These are phyloP conservation scores for Fusarium compactum DNA, from an alignment of 2,329 filamentous ascomycete species.

Conservation along the genomic window DNA sequence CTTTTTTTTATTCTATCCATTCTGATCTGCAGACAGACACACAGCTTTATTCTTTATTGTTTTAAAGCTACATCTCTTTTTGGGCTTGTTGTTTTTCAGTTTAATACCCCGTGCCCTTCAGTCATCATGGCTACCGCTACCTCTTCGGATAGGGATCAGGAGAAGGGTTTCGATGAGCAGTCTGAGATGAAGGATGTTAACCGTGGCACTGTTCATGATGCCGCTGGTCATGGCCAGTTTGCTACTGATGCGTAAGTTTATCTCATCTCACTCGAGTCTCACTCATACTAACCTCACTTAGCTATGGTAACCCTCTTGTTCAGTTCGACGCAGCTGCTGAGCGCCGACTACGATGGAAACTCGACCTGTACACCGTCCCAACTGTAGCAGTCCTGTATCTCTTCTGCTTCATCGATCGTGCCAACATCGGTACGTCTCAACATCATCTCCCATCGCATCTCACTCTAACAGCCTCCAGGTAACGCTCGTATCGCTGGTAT, in stretches of 20 bases:
- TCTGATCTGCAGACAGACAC: slow-evolving; percentile 23
- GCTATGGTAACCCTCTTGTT: slow-evolving; percentile 45
- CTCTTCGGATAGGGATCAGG: slow-evolving; percentile 43
- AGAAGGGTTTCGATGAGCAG: slow-evolving; percentile 40
- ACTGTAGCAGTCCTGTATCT: slow-evolving; percentile 75
- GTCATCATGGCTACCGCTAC: slow-evolving; percentile 23
- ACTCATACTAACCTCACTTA: slow-evolving; percentile 21
- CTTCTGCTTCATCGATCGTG: slow-evolving; percentile 81
- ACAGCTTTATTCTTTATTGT: slow-evolving; percentile 3
- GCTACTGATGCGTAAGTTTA: slow-evolving; percentile 46
- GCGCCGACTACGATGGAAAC: slow-evolving; percentile 69
- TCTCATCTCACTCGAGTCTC: neutral
- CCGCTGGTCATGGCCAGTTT: slow-evolving; percentile 38
- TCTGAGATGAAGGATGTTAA: slow-evolving; percentile 38
- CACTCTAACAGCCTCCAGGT: slow-evolving; percentile 19
- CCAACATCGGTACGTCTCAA: slow-evolving; percentile 71
- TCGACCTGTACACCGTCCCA: slow-evolving; percentile 74
- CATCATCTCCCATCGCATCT: neutral
- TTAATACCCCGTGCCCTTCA: neutral
- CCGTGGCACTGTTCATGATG: slow-evolving; percentile 35
- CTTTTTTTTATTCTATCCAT: neutral
- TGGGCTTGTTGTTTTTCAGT: neutral
- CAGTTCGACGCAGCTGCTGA: slow-evolving; percentile 60
- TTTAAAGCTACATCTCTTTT: neutral
- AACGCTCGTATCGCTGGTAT: slow-evolving; percentile 70